Percentiles rank a stretch among this genome's conserved stretches.
Evolutionary conservation across 331 rosid species (phyloP).

Genomic region (Rosa hybrid): DNA sequence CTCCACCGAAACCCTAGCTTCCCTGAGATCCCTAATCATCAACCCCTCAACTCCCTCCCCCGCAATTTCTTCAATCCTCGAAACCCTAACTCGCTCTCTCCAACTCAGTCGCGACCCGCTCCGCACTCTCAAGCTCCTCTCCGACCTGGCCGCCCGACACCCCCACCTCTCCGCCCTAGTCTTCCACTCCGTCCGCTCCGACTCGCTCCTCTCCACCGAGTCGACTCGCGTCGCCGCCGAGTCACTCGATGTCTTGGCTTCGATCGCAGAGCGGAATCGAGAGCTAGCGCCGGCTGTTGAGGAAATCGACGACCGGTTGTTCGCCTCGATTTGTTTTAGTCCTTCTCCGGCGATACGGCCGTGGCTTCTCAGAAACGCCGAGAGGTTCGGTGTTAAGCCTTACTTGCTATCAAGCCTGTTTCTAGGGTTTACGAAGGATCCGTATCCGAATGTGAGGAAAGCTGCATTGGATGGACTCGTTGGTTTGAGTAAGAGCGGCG

Average conservation of each 20-base stretch:
- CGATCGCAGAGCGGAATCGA: conserved; percentile 30
- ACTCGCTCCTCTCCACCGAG: conserved; percentile 32
- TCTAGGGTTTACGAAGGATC: conserved; percentile 81
- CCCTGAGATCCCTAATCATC: conserved; percentile 49
- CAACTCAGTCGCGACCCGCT: conserved; percentile 28
- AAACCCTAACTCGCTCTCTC: conserved; percentile 53
- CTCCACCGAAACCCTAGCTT: conserved; percentile 45
- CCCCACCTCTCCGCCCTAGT: conserved; percentile 34
- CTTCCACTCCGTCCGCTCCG: conserved; percentile 37
- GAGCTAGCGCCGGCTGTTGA: conserved; percentile 13
- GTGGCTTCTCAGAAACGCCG: conserved; percentile 72
- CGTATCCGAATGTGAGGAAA: conserved; percentile 65
- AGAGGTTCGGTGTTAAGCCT: conserved; percentile 42
- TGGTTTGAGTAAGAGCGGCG: conserved; percentile 42
- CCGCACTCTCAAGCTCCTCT: conserved; percentile 51
- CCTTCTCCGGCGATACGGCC: conserved; percentile 47
- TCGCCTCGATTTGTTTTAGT: conserved; percentile 68
- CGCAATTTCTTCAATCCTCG: conserved; percentile 37
- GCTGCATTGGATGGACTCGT: conserved; percentile 70
- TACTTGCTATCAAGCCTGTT: conserved; percentile 50
- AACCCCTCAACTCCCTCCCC: conserved; percentile 57
- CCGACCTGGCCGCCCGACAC: conserved; percentile 45
- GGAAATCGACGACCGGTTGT: conserved; percentile 53
- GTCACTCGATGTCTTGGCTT: conserved; percentile 44
- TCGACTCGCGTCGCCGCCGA: conserved; percentile 46